These are phyloP conservation scores for Chlamydomonas sp. DNA, from an alignment of 139 green algal genomes.

Conservation along the genomic window DNA sequence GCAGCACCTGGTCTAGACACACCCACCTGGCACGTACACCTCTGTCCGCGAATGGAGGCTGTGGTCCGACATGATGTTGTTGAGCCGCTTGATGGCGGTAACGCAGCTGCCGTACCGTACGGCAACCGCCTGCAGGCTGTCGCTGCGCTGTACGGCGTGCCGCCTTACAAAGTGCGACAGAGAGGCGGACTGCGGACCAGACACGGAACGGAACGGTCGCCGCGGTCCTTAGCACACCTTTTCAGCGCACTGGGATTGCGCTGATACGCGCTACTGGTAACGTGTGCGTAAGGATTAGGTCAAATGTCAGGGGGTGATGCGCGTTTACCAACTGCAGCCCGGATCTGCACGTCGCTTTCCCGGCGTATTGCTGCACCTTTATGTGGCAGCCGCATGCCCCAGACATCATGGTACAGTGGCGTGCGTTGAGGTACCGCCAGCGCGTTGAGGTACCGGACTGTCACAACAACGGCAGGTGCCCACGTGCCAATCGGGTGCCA, in stretches of 20 bases:
- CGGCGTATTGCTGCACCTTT: no score
- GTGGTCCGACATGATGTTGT: slow-evolving; percentile 62
- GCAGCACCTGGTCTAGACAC: neutral
- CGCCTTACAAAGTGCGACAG: slow-evolving; percentile 40
- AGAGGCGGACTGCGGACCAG: slow-evolving; percentile 32
- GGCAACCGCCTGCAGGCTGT: slow-evolving; percentile 50
- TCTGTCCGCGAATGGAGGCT: slow-evolving; percentile 44
- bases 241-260: no score
- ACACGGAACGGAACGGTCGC: no score
- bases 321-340: no score
- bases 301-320: no score
- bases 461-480: no score
- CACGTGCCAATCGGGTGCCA: no score
- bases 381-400: no score
- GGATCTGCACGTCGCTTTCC: no score
- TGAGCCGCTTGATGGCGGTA: slow-evolving; percentile 43
- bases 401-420: neutral
- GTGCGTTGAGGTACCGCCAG: neutral
- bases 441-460: neutral
- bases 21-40: slow-evolving; percentile 55
- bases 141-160: slow-evolving; percentile 36
- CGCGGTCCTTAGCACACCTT: no score
- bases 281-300: no score
- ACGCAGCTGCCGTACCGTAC: slow-evolving; percentile 51
- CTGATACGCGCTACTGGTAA: no score